Evolutionary conservation across 2,329 filamentous ascomycete species (phyloP), one percentile per base, ranked within the genome.

Genomic region (Cladosporium phlei): DNA sequence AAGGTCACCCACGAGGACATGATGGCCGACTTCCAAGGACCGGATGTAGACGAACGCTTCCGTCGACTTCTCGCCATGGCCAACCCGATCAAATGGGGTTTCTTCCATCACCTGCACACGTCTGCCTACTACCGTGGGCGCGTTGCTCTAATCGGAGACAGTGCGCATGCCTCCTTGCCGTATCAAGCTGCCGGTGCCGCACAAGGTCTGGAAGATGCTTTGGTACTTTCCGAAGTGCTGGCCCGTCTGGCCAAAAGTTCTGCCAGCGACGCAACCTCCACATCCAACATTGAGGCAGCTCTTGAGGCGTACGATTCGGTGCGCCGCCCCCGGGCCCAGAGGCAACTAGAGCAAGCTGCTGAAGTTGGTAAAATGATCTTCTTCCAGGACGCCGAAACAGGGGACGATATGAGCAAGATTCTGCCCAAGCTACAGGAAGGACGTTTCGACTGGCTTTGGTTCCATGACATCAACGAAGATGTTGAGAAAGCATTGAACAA

Each of bases 151-250:
- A n/a, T 38, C n/a, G 54, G 54, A 12, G 54, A 56, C 27, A 50
- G 52, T 2, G 54, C 54, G 6, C 52, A 55, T 20, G 44, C 54
- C 11, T 48, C 48, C 24, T 46, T 53, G 4, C 54, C 54, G 1
- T 45, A 34, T 19, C 46, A 51, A 39, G 54, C 50, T 12, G 47
- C 52, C 11, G 54, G 54, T 17, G 52, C 52, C 10, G 52, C 50
- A 7, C 51, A 55, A 46, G 52, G 50, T 3, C 44, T 55, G 30
- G 54, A 56, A 37, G 54, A 56, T 24, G 52, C 52, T 4, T 48
- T 55, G 17, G 27, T 56, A 1, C 43, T 56, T 12, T 42, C 46
- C 20, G 66, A 70, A 3, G 57, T 81, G 0, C 62, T 82, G 0
- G 35, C n/a, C 11, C 21, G 27, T 10, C 4, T 38, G 69, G 67